Base-by-base conservation (phyloP, 768 basidiomycete genomes). In the Russula ochroleuca region DNA sequence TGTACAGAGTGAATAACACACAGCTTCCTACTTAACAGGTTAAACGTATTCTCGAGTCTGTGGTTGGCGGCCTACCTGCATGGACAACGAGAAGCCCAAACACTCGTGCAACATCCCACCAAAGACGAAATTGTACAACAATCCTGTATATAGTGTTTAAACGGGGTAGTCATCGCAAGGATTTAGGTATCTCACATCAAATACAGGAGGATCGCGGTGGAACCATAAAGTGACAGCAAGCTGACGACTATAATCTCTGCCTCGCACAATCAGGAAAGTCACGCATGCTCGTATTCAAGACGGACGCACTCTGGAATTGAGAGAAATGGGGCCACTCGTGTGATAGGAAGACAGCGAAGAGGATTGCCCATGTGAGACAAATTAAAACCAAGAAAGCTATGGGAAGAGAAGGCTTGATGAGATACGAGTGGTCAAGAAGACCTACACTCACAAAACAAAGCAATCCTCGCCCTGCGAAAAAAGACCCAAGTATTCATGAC, bases 391-490 rank as follows among this genome's bases (percentile, higher is more conserved):
- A 58, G 11, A 60, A 38, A 5, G 54, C 67, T 68, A 37, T 33
- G 51, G 38, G 13, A 38, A 65, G 23, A 7, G 15, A 41, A 5
- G 23, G 37, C 37, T 38, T 3, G 3, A 51, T 40, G 23, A 38
- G 31, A 19, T 14, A 31, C 41, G 40, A 33, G 41, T 21, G 13
- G 50, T 13, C 14, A 37, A 58, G 19, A 48, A 25, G 38, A 23
- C 5, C 5, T 17, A 35, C 10, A 63, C 67, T 17, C 31, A 68
- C 67, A 23, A 45, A 68, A 54, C 17, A 67, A 47, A 23, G 49
- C 13, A 28, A 41, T 57, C 55, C 67, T 67, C 52, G 66, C 61
- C 37, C 55, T 62, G 57, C 65, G 65, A 40, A 68, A 68, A 56
- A 68, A 9, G 21, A 19, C 50, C 67, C 67, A 68, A 43, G 45